Base-by-base conservation (phyloP, 1,284 basidiomycete genomes). In the Tausonia pullulans region DNA sequence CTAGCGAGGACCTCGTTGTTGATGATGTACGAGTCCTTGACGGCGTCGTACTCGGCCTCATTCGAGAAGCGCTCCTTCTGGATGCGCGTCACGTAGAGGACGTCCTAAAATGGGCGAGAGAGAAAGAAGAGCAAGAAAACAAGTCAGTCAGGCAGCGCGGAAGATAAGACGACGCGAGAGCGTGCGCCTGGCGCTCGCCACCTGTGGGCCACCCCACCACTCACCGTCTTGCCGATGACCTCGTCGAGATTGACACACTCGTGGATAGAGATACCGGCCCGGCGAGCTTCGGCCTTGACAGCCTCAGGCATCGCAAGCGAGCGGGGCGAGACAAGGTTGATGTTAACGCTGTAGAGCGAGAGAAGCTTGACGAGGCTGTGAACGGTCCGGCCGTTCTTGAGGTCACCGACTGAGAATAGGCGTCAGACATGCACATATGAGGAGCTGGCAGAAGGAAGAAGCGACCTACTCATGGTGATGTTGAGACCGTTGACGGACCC, bases 321-420 rank as follows among this genome's bases (percentile, higher is more conserved):
- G 3, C 84, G 81, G 8, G 96, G 96, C 10, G 95, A 85, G 66
- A 99, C 93, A 73, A 98, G 96, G 82, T 97, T 98, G 76, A 99
- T 83, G 65, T 86, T 88, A 58, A 98, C 92, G 54, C 87, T 87
- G 81, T 99, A 98, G 58, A 95, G 82, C 71, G 85, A 91, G 6
- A 99, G 83, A 8, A 98, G 81, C 54, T 89, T 89, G 71, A 98
- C 95, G 61, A 99, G 83, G 70, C 88, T 91, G 80, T 99, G 96
- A 1, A 97, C 94, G 0, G 96, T 99, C 66, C 96, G 86, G 51
- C 96, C 96, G 74, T 98, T 96, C 82, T 98, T 98, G 71, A 99
- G 82, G 77, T 98, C 96, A 67, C 96, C 96, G 8, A 99, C 84
- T 77, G 71, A 46, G 14, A 46, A 43, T 39, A 60, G 8, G 14